Conservation (phyloP, 148 eudicot genomes). For the Silene conica region DNA sequence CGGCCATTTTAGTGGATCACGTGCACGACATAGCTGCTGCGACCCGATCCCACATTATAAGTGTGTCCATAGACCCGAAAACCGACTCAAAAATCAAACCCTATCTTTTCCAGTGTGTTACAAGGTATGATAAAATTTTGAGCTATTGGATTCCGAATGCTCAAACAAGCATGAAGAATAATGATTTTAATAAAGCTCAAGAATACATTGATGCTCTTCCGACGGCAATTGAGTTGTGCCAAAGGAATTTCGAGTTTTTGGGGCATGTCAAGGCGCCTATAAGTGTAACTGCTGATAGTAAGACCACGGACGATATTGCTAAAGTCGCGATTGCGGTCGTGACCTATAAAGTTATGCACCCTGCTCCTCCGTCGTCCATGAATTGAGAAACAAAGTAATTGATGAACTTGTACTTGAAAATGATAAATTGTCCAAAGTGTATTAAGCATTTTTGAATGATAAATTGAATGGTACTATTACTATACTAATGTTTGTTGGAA, state of each 20-base stretch:
- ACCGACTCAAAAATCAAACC: background rate
- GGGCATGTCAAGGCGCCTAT: constrained; percentile 9
- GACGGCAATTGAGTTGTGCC: constrained; percentile 1
- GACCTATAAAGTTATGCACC: too few relatives aligned
- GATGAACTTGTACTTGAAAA: too few relatives aligned
- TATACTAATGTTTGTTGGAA: too few relatives aligned
- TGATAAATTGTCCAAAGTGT: too few relatives aligned
- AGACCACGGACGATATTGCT: constrained; percentile 2
- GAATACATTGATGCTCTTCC: background rate
- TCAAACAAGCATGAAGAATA: background rate
- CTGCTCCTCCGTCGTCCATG: background rate
- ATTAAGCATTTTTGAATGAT: too few relatives aligned
- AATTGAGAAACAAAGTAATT: too few relatives aligned
- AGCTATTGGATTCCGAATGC: background rate
- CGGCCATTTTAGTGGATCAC: background rate
- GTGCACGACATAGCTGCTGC: background rate
- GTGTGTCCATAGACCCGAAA: background rate
- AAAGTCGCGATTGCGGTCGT: constrained; percentile 9
- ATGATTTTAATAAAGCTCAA: constrained; percentile 3
- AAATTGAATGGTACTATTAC: too few relatives aligned
- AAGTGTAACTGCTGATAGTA: background rate
- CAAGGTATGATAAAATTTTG: background rate
- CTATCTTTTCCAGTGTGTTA: background rate
- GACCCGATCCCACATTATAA: background rate
- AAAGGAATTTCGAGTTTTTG: background rate